A percentile compares a stretch with the other conserved stretches of the same genome.
Evolutionary conservation across 2,329 filamentous ascomycete species (phyloP).

Genomic region (Fusarium siculi): DNA sequence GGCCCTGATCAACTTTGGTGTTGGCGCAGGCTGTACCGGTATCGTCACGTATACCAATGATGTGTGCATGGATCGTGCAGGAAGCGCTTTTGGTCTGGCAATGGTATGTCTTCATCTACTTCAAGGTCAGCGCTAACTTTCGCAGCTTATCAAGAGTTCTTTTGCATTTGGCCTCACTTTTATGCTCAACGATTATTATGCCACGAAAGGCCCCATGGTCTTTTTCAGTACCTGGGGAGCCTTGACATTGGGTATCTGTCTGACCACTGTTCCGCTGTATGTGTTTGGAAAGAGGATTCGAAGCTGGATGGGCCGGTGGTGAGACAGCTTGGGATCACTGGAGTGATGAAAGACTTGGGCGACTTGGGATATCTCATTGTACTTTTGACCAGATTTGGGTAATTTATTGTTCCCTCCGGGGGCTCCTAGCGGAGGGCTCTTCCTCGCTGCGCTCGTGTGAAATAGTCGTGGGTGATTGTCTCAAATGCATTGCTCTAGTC

Average conservation of each 20-base stretch:
- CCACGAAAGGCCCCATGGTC: background rate
- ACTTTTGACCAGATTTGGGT: background rate
- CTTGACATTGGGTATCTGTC: background rate
- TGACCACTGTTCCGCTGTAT: background rate
- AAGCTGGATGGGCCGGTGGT: background rate
- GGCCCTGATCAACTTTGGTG: background rate
- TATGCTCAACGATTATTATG: slow-evolving; percentile 3
- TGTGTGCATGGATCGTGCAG: background rate
- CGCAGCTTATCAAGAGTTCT: background rate
- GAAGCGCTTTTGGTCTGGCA: background rate
- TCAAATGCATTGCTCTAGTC: background rate
- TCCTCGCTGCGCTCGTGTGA: background rate
- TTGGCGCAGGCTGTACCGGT: background rate
- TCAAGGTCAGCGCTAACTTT: background rate
- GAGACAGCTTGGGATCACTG: background rate
- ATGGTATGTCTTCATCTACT: background rate
- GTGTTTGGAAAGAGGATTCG: background rate
- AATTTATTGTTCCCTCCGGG: background rate
- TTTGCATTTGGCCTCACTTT: background rate
- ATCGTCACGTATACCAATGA: slow-evolving; percentile 7
- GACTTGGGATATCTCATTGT: background rate
- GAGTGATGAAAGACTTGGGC: too few relatives aligned
- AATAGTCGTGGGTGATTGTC: background rate
- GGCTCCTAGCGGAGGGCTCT: background rate
- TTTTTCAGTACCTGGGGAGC: slow-evolving; percentile 6